Evolutionary conservation across 352 stramenopile species (phyloP).

Genomic region (Lagenidium sp.): DNA sequence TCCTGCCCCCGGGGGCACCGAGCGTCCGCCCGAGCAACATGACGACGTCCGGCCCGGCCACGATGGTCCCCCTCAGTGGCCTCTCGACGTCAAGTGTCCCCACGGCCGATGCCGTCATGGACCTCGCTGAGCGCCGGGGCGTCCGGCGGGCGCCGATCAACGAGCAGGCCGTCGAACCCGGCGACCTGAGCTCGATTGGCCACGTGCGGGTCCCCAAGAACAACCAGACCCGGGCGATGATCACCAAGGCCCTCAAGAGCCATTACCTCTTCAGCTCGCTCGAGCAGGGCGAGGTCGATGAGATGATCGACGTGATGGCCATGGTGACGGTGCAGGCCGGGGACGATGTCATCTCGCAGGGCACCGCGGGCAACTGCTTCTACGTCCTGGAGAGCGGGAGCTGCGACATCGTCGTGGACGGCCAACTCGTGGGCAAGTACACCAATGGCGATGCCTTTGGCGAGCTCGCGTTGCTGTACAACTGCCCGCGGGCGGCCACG

Average conservation of each 20-base stretch:
- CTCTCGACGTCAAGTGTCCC: conserved; percentile 1
- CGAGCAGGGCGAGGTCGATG: conserved; percentile 59
- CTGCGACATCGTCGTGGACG: conserved; percentile 81
- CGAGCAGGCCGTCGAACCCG: conserved; percentile 59
- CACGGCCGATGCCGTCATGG: conserved; percentile 22
- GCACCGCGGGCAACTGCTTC: conserved; percentile 86
- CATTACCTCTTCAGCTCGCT: conserved; percentile 81
- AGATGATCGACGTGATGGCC: conserved; percentile 82
- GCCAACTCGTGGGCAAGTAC: conserved; percentile 74
- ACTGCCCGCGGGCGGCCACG: conserved; percentile 91
- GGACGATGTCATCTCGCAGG: conserved; percentile 74
- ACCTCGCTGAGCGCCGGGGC: conserved; percentile 46
- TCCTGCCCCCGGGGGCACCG: conserved; percentile 39
- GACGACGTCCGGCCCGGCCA: conserved; percentile 9
- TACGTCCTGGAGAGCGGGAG: conserved; percentile 91
- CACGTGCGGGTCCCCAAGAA: conserved; percentile 66
- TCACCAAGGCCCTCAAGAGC: conserved; percentile 70
- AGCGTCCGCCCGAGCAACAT: conserved; percentile 39
- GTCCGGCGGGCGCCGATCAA: conserved; percentile 74
- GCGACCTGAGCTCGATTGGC: conserved; percentile 31
- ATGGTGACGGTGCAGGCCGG: conserved; percentile 56
- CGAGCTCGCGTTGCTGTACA: conserved; percentile 97
- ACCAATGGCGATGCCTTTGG: conserved; percentile 87
- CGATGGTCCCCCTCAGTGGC: conserved; percentile 4
- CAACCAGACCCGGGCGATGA: conserved; percentile 58